Base-by-base conservation (phyloP, 805 yeast genomes). In the Tetrapisispora phaffii region DNA sequence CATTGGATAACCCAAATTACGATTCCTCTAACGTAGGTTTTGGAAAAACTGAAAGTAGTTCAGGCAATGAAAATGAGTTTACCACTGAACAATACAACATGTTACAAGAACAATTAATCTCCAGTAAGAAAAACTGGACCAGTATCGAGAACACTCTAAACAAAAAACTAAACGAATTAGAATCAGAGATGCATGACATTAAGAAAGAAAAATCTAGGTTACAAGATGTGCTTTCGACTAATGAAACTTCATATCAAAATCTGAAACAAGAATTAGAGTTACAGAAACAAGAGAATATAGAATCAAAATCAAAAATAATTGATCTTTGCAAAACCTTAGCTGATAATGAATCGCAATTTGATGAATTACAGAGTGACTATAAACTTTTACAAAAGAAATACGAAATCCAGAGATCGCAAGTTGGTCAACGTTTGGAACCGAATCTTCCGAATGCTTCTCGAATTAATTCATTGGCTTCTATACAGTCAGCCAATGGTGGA, bases 91-190 rank as follows among this genome's bases (percentile, higher is more conserved):
- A 58, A 10, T 55, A 48, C 51, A 77, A 74, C 37, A 65, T 73
- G 15, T 57, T 85, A 19, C 88, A 83, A 55, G 67, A 76, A 2
- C 93, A 88, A 59, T 82, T 85, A 51, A 74, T 84, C 7, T 73
- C 80, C 15, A 83, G 90, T 0, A 82, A 82, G 46, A 86, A 81
- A 50, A 85, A 82, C 59, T 86, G 96, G 95, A 80, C 82, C 46
- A 68, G 79, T 17, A 79, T 87, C 36, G 97, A 93, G 61, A 74
- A 82, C 34, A 70, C 78, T 3, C 69, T 87, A 47, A 67, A 72
- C 48, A 60, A 65, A 8, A 75, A 74, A 46, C 69, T 80, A 17
- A 59, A 74, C 4, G 46, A 53, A 15, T 51, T 73, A n/a, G 74
- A 75, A 47, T 58, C 56, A 40, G 78, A 77, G 43, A 58, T 75